These are phyloP conservation scores for Apophysomyces elegans DNA, from an alignment of 371 early-diverging fungal species.

Conservation along the genomic window DNA sequence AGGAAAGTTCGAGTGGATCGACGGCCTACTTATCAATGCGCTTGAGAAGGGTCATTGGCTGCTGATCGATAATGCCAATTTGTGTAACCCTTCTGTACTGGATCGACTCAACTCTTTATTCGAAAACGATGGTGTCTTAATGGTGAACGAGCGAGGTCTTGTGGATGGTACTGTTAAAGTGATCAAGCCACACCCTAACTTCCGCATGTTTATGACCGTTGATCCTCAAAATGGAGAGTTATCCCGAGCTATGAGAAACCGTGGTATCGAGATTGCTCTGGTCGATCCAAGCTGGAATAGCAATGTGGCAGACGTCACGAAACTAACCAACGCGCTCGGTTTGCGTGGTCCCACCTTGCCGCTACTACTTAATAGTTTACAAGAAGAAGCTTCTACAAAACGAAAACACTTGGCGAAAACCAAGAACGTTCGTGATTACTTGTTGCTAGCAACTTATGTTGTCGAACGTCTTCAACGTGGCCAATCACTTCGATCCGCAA, in stretches of 20 bases:
- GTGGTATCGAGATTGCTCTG: slow-evolving; percentile 88
- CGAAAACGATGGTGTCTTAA: slow-evolving; percentile 88
- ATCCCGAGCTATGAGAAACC: slow-evolving; percentile 96
- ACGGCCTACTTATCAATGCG: slow-evolving; percentile 95
- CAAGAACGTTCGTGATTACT: slow-evolving; percentile 60
- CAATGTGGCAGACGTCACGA: slow-evolving; percentile 43
- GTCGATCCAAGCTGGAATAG: slow-evolving; percentile 58
- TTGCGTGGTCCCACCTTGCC: slow-evolving; percentile 54
- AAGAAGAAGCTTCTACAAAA: slow-evolving; percentile 37
- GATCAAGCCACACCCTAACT: slow-evolving; percentile 92
- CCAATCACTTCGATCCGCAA: slow-evolving; percentile 52
- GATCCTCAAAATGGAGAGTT: slow-evolving; percentile 95
- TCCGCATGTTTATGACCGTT: slow-evolving; percentile 98
- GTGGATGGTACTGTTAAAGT: slow-evolving; percentile 82
- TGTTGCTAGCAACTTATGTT: slow-evolving; percentile 60
- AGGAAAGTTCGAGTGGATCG: slow-evolving; percentile 96
- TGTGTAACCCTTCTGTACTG: slow-evolving; percentile 94
- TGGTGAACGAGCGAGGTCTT: slow-evolving; percentile 91
- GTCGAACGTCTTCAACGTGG: slow-evolving; percentile 76
- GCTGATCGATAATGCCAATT: slow-evolving; percentile 98
- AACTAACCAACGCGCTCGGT: slow-evolving; percentile 59
- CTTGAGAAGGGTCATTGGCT: slow-evolving; percentile 97
- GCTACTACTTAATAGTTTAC: slow-evolving; percentile 33
- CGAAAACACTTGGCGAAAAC: slow-evolving; percentile 37
- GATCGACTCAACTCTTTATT: slow-evolving; percentile 95